Evolutionary conservation across 345 rosid genomes (phyloP), one percentile per base, ranked within the genome.

Genomic region (Acer yangbiense): DNA sequence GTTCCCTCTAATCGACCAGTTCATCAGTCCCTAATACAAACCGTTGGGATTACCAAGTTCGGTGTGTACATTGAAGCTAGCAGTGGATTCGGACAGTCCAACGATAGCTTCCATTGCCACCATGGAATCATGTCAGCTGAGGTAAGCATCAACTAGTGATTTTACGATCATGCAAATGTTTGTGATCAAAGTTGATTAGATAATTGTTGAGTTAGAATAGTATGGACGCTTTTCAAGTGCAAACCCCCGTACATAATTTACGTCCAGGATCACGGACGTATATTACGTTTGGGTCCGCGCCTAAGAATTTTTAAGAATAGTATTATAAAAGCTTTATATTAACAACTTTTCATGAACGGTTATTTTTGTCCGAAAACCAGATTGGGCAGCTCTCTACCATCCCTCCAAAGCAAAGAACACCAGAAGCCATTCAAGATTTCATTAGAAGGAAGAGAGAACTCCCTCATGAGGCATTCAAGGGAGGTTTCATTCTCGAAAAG

Each of bases 61-160:
- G 99, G 98, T 57, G 98, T 94, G 52, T 97, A 91, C 78, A 86
- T 97, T 76, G 99, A 97, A 89, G 92, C 93, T 46, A 96, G 99
- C 86, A 87, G 98, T 54, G 98, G 99, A 64, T 96, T 87, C 79
- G 94, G 99, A 0, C 92, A 94, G 73, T 90, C 97, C 1, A 58
- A 60, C 6, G 90, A 90, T 63, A 94, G 98, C 82, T 91, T 97
- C 77, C 88, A 60, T 9, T 91, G 98, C 76, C 89, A 93, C 76
- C 98, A 91, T 70, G 98, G 98, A 46, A 84, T 96, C 52, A 69
- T 88, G 86, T 96, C 98, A 0, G 91, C 91, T 0, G 95, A 96
- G 97, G 99, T 96, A 87, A 71, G 76, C 61, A 61, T 25, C 8
- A 60, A 54, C 50, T 9, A 65, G 3, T 52, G 11, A 17, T 46